Percentiles rank a stretch among this genome's conserved stretches.
Conservation (phyloP, 2,329 filamentous ascomycete genomes). For the Metarhizium robertsii region DNA sequence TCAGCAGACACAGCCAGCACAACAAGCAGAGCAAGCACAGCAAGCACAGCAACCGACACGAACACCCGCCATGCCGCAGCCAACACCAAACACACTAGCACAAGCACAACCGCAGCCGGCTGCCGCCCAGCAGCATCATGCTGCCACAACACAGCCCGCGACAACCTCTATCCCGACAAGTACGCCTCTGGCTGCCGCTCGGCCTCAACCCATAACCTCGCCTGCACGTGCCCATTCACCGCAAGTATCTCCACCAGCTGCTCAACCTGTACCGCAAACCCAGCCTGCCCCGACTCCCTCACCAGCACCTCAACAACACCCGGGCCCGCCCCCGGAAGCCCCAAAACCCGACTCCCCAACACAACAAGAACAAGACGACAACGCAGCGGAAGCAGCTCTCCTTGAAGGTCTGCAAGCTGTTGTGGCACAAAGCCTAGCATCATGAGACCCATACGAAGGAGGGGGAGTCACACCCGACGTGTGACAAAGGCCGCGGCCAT, state of each 20-base stretch:
- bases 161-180: neutral
- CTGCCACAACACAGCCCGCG: neutral
- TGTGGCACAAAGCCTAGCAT: slow-evolving; percentile 18
- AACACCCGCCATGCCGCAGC: slow-evolving; percentile 2
- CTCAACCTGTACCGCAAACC: neutral
- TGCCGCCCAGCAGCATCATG: neutral
- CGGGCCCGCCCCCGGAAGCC: slow-evolving; percentile 12
- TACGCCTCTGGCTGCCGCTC: neutral
- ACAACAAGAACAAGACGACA: slow-evolving; percentile 17
- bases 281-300: neutral
- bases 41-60: slow-evolving; percentile 4
- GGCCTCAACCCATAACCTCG: neutral
- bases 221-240: neutral
- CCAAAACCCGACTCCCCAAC: slow-evolving; percentile 13
- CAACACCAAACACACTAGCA: slow-evolving; percentile 1
- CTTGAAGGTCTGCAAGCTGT: slow-evolving; percentile 26
- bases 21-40: slow-evolving; percentile 5
- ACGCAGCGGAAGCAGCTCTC: slow-evolving; percentile 24
- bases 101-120: neutral
- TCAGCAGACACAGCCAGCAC: slow-evolving; percentile 11
- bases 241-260: neutral
- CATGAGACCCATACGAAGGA: neutral
- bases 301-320: slow-evolving; percentile 1
- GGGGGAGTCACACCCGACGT: neutral
- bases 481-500: neutral